A percentile compares a stretch with the other conserved stretches of the same genome.
Evolutionary conservation across 2,329 filamentous ascomycete genomes (phyloP).

Genomic region (Ceratocystis huliohia): DNA sequence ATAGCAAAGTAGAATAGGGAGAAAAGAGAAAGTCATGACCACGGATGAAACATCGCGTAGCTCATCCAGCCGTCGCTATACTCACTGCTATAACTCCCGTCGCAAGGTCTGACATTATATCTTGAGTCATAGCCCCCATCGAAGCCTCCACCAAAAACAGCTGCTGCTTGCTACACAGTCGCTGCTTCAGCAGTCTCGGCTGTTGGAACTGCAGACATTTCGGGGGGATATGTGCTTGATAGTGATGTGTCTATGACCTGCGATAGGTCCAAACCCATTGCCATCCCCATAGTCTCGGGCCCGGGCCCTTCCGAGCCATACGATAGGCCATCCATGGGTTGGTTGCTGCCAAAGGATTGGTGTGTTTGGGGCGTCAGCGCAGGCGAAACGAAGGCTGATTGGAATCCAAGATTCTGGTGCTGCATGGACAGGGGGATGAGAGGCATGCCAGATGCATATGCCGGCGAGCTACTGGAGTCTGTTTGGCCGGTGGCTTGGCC

Average conservation of each 20-base stretch:
- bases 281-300: not conserved
- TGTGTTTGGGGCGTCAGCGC: not conserved
- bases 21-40: not conserved
- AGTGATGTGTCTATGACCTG: constrained; percentile 4
- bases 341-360: not conserved
- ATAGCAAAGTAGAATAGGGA: not conserved
- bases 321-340: not conserved
- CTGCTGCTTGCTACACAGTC: not conserved
- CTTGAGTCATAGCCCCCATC: not conserved
- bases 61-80: not conserved
- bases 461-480: not conserved
- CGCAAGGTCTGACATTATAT: not conserved
- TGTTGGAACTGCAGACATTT: not conserved
- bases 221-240: not conserved
- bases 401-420: not conserved
- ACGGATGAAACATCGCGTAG: not conserved
- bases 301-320: not conserved
- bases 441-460: not conserved
- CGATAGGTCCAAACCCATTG: not conserved
- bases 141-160: not conserved
- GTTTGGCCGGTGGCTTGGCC: constrained; percentile 14
- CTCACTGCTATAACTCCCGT: not conserved
- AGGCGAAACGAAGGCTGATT: not conserved
- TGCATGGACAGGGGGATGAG: not conserved
- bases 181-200: constrained; percentile 1